Evolutionary conservation across 2,329 filamentous ascomycete genomes (phyloP), one percentile per base, ranked within the genome.

Genomic region (Gaeumannomyces sp.): DNA sequence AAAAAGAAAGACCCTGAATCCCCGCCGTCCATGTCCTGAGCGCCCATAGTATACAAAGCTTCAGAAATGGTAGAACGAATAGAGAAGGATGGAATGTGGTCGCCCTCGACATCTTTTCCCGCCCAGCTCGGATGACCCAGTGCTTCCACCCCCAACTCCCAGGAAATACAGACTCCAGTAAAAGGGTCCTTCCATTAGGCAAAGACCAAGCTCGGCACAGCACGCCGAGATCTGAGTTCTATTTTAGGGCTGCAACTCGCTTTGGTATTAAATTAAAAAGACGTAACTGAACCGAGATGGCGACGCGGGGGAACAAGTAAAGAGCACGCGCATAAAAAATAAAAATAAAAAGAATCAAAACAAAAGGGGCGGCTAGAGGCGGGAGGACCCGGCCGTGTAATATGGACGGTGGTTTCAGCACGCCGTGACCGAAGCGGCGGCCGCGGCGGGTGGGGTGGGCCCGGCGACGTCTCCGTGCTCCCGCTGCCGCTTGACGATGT

Each of bases 401-500:
- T 22, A 6, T 50, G 16, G 38, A 50, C 38, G 16, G 38, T 22
- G 5, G 38, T 22, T 50, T 50, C 19, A 50, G 19, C 38, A 50
- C 4, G 38, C 38, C 16, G 38, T 50, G 22, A 50, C 16, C 38
- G 38, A 50, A 8, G 16, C 16, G 38, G 38, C 38, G 38, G 38
- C 16, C 16, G 38, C 38, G 38, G 38, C 16, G 16, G 38, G 38
- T 4, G 38, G 38, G 38, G 38, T 22, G 38, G 16, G 16, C 38
- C 16, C 38, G 19, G 61, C 64, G 2, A 35, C 35, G 31, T 31
- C 62, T 28, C 65, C 69, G 29, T 35, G 35, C 75, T 89, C 86
- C 63, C 85, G 78, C 75, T 89, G 86, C 73, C 82, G 81, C 80
- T 89, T 89, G 57, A 90, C 90, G 71, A 93, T 89, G 74, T 93